A percentile compares a stretch with the other conserved stretches of the same genome.
phyloP scores from a whole-genome alignment of 768 basidiomycete genomes.

The Suillus clintonianus region DNA sequence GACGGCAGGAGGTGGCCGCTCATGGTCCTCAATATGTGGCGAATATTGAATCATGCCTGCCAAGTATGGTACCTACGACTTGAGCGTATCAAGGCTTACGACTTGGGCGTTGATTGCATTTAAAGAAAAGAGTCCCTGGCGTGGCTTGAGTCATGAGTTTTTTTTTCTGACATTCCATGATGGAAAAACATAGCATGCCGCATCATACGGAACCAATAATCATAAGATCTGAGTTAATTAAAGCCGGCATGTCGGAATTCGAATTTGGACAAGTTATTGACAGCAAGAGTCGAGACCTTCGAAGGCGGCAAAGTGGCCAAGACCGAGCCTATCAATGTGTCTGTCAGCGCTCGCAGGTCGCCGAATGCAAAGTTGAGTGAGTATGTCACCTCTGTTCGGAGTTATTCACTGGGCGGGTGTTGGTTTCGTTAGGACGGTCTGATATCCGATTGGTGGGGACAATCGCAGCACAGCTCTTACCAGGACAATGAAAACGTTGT shows the following conservation, averaged over 20 bases:
- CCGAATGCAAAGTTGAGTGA: slow-evolving; percentile 1
- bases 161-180: neutral
- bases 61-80: no score
- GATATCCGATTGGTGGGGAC: neutral
- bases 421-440: neutral
- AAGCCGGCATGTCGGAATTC: slow-evolving; percentile 1
- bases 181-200: slow-evolving; percentile 1
- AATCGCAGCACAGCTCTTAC: no score
- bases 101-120: neutral
- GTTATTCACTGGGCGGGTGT: no score
- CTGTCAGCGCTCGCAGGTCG: neutral
- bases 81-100: no score
- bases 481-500: neutral
- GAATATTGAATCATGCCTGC: no score
- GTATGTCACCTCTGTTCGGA: no score
- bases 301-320: neutral
- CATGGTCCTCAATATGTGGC: neutral
- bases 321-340: neutral
- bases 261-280: neutral
- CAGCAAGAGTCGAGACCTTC: neutral
- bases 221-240: neutral
- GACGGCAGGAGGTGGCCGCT: slow-evolving; percentile 7
- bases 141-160: neutral
- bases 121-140: neutral
- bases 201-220: neutral